These are phyloP conservation scores for Tetrapisispora arboricola DNA, from an alignment of 805 yeast species.

Conservation along the genomic window DNA sequence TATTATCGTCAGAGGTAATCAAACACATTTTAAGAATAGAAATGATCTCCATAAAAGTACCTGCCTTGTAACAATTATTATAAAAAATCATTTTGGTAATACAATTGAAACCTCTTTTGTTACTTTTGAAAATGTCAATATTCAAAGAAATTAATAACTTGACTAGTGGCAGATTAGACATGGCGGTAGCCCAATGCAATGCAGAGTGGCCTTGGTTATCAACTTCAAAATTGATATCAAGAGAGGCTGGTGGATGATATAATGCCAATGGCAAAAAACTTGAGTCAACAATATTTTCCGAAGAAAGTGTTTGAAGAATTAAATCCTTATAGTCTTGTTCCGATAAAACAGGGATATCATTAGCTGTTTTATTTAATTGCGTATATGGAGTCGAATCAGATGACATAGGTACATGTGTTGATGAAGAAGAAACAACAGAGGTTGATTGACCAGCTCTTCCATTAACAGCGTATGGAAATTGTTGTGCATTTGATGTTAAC, in stretches of 20 bases:
- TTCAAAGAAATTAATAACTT: constrained; percentile 46
- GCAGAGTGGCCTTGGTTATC: constrained; percentile 78
- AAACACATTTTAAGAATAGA: constrained; percentile 55
- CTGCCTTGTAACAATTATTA: constrained; percentile 59
- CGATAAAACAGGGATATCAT: constrained; percentile 1
- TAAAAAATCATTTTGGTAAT: constrained; percentile 59
- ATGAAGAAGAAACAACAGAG: constrained; percentile 1
- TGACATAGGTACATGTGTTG: constrained; percentile 18
- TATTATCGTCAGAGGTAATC: constrained; percentile 60
- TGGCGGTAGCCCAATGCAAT: constrained; percentile 77
- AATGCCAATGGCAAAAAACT: constrained; percentile 31
- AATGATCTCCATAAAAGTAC: constrained; percentile 47
- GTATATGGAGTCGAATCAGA: constrained; percentile 13
- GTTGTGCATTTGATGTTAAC: constrained; percentile 9
- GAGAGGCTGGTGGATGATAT: constrained; percentile 48
- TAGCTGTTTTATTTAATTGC: neutral
- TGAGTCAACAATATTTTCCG: constrained; percentile 23
- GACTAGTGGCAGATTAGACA: constrained; percentile 56
- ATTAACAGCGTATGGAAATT: neutral
- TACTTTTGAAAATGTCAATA: constrained; percentile 47
- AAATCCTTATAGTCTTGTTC: constrained; percentile 23
- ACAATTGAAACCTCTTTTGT: constrained; percentile 55
- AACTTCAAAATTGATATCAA: constrained; percentile 55
- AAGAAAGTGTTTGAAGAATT: constrained; percentile 25
- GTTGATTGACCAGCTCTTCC: neutral